These are phyloP conservation scores for Trichoderma semiorbis DNA, from an alignment of 2,329 filamentous ascomycete species.

Conservation along the genomic window DNA sequence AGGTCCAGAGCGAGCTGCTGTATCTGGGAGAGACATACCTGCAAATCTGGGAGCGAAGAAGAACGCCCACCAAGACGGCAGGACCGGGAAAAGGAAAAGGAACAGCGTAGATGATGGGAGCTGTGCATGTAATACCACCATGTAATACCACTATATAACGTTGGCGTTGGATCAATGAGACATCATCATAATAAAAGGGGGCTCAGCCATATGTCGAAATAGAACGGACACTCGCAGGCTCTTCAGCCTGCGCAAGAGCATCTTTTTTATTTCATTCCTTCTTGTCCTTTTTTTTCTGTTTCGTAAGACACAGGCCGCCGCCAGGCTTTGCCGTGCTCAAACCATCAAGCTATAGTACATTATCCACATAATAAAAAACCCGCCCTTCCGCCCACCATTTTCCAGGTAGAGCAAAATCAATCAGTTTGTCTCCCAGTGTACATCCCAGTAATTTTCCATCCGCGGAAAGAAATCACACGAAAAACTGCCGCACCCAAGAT, in stretches of 20 bases:
- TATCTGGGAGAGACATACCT: constrained; percentile 93
- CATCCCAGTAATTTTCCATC: constrained; percentile 6
- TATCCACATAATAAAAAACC: constrained; percentile 16
- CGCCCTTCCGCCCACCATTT: constrained; percentile 17
- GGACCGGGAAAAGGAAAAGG: constrained; percentile 33
- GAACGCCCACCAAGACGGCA: constrained; percentile 39
- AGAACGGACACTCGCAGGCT: constrained; percentile 8
- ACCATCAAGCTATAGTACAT: constrained; percentile 21
- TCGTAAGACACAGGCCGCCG: constrained; percentile 15
- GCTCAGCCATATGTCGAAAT: neutral
- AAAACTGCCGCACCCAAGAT: constrained; percentile 6
- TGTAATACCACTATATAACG: neutral
- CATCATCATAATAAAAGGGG: neutral
- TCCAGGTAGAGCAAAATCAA: constrained; percentile 19
- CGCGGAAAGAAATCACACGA: neutral
- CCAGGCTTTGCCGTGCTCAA: constrained; percentile 11
- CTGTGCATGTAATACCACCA: neutral
- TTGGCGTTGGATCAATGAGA: neutral
- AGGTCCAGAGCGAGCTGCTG: constrained; percentile 81
- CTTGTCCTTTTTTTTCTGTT: constrained; percentile 4
- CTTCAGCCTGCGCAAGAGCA: constrained; percentile 6
- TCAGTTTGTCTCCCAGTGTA: constrained; percentile 11
- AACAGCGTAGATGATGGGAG: neutral
- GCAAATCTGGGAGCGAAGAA: constrained; percentile 91
- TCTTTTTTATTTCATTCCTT: constrained; percentile 11